Percentiles rank a stretch among this genome's conserved stretches.
phyloP scores from a whole-genome alignment of 2,329 filamentous ascomycete genomes.

The Penicillium sp. region DNA sequence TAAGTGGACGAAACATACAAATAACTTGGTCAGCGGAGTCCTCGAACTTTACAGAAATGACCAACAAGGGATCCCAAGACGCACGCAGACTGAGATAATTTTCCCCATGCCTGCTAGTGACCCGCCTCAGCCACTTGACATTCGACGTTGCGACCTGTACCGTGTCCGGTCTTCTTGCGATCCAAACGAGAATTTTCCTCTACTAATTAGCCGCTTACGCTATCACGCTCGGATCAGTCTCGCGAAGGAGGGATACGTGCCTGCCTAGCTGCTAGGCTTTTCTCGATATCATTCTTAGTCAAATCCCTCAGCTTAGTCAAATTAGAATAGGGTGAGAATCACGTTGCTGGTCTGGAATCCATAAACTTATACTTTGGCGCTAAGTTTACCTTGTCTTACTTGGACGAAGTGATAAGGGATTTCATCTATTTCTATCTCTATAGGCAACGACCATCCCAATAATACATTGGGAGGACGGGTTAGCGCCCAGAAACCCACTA shows the following conservation, averaged over 20 bases:
- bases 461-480: conserved; percentile 2
- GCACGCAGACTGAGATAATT: conserved; percentile 1
- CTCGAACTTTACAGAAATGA: conserved; percentile 1
- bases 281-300: not conserved
- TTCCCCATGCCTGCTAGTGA: not conserved
- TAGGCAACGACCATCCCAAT: conserved; percentile 10
- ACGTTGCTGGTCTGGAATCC: too few relatives aligned
- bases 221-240: not conserved
- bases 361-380: not conserved
- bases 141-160: not conserved
- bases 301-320: too few relatives aligned
- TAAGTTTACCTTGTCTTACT: not conserved
- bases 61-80: not conserved
- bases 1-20: conserved; percentile 1
- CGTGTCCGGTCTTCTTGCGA: not conserved
- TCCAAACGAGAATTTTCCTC: not conserved
- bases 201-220: not conserved
- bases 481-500: conserved; percentile 5
- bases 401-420: not conserved
- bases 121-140: conserved; percentile 1
- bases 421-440: conserved; percentile 23
- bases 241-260: not conserved
- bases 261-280: not conserved
- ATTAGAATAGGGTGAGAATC: too few relatives aligned
- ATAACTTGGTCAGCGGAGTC: not conserved